Conservation (phyloP, 306 rosid species). For the Trifolium subterraneum region DNA sequence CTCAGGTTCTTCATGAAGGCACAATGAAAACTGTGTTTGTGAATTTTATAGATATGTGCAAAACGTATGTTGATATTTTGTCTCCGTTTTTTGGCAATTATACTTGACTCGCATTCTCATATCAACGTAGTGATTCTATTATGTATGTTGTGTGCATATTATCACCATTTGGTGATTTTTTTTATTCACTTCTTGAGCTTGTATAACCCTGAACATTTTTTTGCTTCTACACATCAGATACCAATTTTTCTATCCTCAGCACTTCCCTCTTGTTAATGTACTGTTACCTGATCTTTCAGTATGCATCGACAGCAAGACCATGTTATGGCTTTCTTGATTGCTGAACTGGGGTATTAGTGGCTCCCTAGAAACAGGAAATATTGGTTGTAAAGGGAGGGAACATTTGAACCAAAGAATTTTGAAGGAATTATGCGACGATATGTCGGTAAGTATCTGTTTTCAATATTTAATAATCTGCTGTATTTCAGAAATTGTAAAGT, state of each 20-base stretch:
- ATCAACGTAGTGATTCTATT: no score
- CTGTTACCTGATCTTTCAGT: conserved; percentile 46
- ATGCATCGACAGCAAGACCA: conserved; percentile 99
- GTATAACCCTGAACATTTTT: no score
- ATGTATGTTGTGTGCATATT: no score
- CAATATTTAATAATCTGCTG: conserved; percentile 5
- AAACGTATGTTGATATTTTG: conserved; percentile 55
- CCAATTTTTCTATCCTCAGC: no score
- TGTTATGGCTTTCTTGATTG: conserved; percentile 92
- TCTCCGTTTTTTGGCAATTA: background rate
- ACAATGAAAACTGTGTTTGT: conserved; percentile 96
- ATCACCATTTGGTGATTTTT: no score
- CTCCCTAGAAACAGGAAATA: conserved; percentile 92
- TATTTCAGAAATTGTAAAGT: background rate
- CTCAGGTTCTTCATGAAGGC: conserved; percentile 99
- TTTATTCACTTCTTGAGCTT: no score
- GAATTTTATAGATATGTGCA: conserved; percentile 96
- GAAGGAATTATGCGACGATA: conserved; percentile 96
- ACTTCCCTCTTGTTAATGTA: background rate
- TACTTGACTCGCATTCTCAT: no score
- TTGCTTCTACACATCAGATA: no score
- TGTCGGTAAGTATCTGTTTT: conserved; percentile 67
- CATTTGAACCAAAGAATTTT: conserved; percentile 92
- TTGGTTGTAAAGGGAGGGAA: conserved; percentile 96
- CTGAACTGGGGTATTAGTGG: conserved; percentile 97